Conservation (phyloP, 2,329 filamentous ascomycete species). For the Fusarium albidum region DNA sequence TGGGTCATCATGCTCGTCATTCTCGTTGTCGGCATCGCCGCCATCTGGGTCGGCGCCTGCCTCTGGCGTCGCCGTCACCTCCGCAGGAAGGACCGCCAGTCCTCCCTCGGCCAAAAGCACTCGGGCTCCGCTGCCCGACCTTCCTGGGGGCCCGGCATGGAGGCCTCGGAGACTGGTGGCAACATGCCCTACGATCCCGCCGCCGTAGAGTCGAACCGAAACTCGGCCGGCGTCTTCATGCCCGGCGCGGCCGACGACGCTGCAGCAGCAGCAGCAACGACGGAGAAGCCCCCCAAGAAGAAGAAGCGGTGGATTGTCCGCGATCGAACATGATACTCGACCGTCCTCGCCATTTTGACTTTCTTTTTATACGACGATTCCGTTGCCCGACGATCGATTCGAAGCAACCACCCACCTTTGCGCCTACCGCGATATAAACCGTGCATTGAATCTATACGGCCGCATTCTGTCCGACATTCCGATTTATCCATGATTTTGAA, state of each 20-base stretch:
- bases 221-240: slow-evolving; percentile 37
- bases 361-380: slow-evolving; percentile 20
- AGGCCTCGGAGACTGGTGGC: slow-evolving; percentile 33
- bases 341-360: not conserved
- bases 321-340: slow-evolving; percentile 49
- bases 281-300: slow-evolving; percentile 45
- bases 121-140: slow-evolving; percentile 48
- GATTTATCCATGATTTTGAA: slow-evolving; percentile 18
- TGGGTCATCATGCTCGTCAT: slow-evolving; percentile 86
- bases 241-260: slow-evolving; percentile 23
- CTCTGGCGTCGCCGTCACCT: slow-evolving; percentile 79
- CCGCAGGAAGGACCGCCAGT: slow-evolving; percentile 69
- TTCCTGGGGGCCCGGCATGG: slow-evolving; percentile 47
- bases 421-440: slow-evolving; percentile 32
- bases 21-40: slow-evolving; percentile 72
- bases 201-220: slow-evolving; percentile 39
- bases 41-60: slow-evolving; percentile 72
- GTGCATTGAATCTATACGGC: slow-evolving; percentile 33
- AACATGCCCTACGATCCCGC: slow-evolving; percentile 42
- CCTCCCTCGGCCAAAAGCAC: slow-evolving; percentile 47
- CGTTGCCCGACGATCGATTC: slow-evolving; percentile 18
- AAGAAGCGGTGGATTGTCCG: slow-evolving; percentile 59
- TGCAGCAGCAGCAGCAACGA: slow-evolving; percentile 15
- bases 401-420: slow-evolving; percentile 10
- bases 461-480: slow-evolving; percentile 26